Conservation (phyloP, 2,329 filamentous ascomycete species). For the Talaromyces albobiverticillius region DNA sequence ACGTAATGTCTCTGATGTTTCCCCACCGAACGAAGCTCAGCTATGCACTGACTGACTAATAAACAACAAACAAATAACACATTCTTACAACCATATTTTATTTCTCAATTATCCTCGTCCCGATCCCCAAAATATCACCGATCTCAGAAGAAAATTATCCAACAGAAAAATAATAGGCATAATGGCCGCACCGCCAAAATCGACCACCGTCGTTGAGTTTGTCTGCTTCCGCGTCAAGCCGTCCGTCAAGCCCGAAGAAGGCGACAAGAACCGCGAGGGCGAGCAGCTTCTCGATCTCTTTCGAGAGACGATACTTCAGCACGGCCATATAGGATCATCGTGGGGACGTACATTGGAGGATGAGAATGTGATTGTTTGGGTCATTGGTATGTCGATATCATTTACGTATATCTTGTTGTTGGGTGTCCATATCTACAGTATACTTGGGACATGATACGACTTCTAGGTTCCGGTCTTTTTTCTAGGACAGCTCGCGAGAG, state of each 20-base stretch:
- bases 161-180: background rate
- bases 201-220: slow-evolving; percentile 29
- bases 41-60: no score
- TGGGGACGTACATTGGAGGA: slow-evolving; percentile 40
- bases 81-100: background rate
- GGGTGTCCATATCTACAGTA: no score
- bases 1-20: no score
- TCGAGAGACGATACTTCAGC: slow-evolving; percentile 28
- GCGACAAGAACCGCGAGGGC: slow-evolving; percentile 31
- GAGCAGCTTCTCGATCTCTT: slow-evolving; percentile 27
- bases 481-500: no score
- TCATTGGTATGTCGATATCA: slow-evolving; percentile 28
- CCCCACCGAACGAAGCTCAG: no score
- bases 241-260: slow-evolving; percentile 37
- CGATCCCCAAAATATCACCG: background rate
- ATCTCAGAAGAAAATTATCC: background rate
- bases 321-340: slow-evolving; percentile 31
- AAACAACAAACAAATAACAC: background rate
- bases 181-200: slow-evolving; percentile 13
- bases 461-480: no score
- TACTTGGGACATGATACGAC: background rate
- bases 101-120: background rate
- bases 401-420: no score
- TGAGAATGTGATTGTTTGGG: slow-evolving; percentile 34
- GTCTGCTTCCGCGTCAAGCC: slow-evolving; percentile 36